phyloP scores from a whole-genome alignment of 768 basidiomycete genomes.

The Serendipita sp. region DNA sequence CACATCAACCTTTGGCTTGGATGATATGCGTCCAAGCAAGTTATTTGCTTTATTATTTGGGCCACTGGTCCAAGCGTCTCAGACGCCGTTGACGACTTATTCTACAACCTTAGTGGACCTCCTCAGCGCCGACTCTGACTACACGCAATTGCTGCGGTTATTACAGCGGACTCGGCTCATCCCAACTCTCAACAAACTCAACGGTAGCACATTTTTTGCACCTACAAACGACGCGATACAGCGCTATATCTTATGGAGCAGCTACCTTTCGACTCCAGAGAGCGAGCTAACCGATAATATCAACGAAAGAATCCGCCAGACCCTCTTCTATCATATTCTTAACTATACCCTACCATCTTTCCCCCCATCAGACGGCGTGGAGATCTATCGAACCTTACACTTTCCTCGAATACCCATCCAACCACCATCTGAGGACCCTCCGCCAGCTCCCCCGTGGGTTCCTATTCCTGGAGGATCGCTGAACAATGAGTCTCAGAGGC shows the following conservation, averaged over 20 bases:
- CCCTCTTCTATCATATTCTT: slow-evolving; percentile 86
- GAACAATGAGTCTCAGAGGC: slow-evolving; percentile 63
- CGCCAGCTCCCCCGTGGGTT: slow-evolving; percentile 72
- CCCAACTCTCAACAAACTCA: slow-evolving; percentile 79
- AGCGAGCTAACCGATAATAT: slow-evolving; percentile 46
- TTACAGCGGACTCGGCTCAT: slow-evolving; percentile 77
- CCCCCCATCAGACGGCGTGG: slow-evolving; percentile 25
- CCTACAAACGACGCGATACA: slow-evolving; percentile 87
- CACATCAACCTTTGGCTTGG: background rate
- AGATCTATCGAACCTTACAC: slow-evolving; percentile 45
- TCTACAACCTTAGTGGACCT: slow-evolving; percentile 62
- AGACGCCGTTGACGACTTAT: background rate
- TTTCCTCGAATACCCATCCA: slow-evolving; percentile 49
- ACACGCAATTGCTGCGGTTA: slow-evolving; percentile 54
- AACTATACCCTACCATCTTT: slow-evolving; percentile 51
- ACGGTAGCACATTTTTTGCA: slow-evolving; percentile 76
- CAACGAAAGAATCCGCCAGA: slow-evolving; percentile 69
- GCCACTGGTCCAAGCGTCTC: background rate
- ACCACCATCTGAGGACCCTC: slow-evolving; percentile 49
- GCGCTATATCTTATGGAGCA: slow-evolving; percentile 23
- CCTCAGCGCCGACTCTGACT: slow-evolving; percentile 61
- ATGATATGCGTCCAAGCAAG: background rate
- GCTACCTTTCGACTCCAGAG: slow-evolving; percentile 21
- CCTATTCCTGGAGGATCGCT: slow-evolving; percentile 70
- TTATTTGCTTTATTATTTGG: slow-evolving; percentile 5